phyloP scores from a whole-genome alignment of 2,329 filamentous ascomycete species.

The Apiospora malaysiana region DNA sequence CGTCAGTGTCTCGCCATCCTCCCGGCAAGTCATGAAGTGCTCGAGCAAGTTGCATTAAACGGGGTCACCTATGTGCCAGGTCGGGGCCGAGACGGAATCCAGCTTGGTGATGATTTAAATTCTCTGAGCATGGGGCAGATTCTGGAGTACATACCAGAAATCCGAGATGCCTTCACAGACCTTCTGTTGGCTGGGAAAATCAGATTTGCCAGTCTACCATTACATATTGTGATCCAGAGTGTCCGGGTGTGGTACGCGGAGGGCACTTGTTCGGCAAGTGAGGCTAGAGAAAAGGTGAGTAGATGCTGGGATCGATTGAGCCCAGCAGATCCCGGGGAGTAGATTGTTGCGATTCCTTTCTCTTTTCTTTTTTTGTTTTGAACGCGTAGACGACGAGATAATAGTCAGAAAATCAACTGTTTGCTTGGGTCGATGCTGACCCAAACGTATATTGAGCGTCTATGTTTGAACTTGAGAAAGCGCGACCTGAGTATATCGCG shows the following conservation, averaged over 20 bases:
- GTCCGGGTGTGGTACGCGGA: not conserved
- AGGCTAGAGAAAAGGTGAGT: not conserved
- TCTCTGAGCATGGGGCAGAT: not conserved
- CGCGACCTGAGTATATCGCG: not conserved
- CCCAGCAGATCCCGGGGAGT: not conserved
- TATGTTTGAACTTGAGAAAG: not conserved
- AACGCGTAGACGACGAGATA: not conserved
- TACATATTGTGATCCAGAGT: not conserved
- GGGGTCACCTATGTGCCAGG: not conserved
- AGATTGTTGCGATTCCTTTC: too few relatives aligned
- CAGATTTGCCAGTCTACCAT: not conserved
- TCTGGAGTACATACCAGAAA: not conserved
- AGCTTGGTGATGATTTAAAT: not conserved
- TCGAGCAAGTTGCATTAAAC: not conserved
- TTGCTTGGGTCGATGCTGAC: not conserved
- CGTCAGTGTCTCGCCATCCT: not conserved
- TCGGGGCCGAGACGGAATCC: not conserved
- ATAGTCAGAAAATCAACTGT: not conserved
- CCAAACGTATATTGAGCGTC: not conserved
- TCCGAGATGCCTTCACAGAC: not conserved
- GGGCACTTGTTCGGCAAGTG: not conserved
- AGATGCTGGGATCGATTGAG: not conserved
- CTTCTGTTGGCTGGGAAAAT: not conserved
- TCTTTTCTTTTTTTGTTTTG: too few relatives aligned
- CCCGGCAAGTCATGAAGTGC: not conserved